A percentile compares a stretch with the other conserved stretches of the same genome.
Evolutionary conservation across 2,329 filamentous ascomycete genomes (phyloP).

Genomic region (Ophioceras dolichostomum): DNA sequence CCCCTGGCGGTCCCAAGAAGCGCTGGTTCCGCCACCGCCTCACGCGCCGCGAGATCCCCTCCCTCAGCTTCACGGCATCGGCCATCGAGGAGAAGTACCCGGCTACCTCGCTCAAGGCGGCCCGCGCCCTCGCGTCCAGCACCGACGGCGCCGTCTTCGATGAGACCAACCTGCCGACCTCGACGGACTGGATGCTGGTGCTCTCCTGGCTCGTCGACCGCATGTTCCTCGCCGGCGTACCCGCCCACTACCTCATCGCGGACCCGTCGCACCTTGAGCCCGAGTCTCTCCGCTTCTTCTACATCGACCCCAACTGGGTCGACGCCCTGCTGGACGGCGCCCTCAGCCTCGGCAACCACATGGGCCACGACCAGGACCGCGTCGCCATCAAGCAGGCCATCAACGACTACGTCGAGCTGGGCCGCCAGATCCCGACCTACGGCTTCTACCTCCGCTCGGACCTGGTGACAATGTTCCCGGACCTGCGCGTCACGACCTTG

Average conservation of each 20-base stretch:
- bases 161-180: conserved; percentile 16
- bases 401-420: conserved; percentile 17
- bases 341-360: conserved; percentile 25
- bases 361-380: conserved; percentile 16
- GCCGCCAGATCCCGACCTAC: conserved; percentile 20
- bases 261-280: conserved; percentile 21
- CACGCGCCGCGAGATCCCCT: neutral
- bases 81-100: neutral
- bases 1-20: neutral
- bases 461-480: conserved; percentile 22
- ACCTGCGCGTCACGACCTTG: conserved; percentile 16
- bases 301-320: conserved; percentile 29
- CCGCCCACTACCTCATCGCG: conserved; percentile 25
- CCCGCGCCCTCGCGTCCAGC: conserved; percentile 5
- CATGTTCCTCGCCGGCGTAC: conserved; percentile 22
- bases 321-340: conserved; percentile 30
- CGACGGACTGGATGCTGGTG: conserved; percentile 23
- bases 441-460: conserved; percentile 25
- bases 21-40: neutral
- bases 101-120: conserved; percentile 2
- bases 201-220: conserved; percentile 22
- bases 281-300: conserved; percentile 30
- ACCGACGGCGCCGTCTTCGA: conserved; percentile 13
- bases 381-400: conserved; percentile 16
- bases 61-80: neutral